Conservation (phyloP, 139 green algal species). For the Pedinophyceae sp. region DNA sequence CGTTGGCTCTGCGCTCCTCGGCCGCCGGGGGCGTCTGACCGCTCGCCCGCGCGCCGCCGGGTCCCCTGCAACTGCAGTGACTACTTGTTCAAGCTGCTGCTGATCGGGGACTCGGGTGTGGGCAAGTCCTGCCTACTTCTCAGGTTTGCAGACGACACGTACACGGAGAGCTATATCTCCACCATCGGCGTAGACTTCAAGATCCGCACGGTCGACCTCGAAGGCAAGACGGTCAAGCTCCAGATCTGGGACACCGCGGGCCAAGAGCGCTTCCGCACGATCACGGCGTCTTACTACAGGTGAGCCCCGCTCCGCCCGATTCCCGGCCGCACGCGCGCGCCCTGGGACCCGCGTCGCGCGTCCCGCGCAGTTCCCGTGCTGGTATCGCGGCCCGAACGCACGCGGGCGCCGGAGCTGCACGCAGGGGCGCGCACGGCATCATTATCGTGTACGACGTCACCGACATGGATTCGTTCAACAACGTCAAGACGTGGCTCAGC, state of each 20-base stretch:
- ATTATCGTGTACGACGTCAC: conserved; percentile 99
- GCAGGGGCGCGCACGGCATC: conserved; percentile 92
- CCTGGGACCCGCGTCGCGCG: too few relatives aligned
- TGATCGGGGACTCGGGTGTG: conserved; percentile 90
- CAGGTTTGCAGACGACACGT: conserved; percentile 96
- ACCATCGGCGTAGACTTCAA: conserved; percentile 99
- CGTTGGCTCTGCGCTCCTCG: too few relatives aligned
- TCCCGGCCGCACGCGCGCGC: too few relatives aligned
- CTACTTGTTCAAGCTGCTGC: conserved; percentile 56
- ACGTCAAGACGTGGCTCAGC: conserved; percentile 99
- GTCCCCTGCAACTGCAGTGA: too few relatives aligned
- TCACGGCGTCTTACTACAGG: conserved; percentile 97
- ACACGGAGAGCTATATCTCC: conserved; percentile 99
- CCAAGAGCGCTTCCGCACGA: conserved; percentile 96
- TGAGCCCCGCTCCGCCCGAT: too few relatives aligned
- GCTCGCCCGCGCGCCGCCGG: too few relatives aligned
- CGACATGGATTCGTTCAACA: conserved; percentile 96
- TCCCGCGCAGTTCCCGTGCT: too few relatives aligned
- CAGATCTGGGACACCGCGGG: conserved; percentile 99
- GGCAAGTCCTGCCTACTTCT: conserved; percentile 95
- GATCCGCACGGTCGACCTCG: conserved; percentile 97
- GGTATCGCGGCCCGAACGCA: too few relatives aligned
- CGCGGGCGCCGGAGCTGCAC: too few relatives aligned
- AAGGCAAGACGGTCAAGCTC: conserved; percentile 99
- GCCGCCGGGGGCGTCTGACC: too few relatives aligned